Percentiles rank a stretch among this genome's conserved stretches.
Evolutionary conservation across 768 basidiomycete genomes (phyloP).

Genomic region (Zangia roseola): DNA sequence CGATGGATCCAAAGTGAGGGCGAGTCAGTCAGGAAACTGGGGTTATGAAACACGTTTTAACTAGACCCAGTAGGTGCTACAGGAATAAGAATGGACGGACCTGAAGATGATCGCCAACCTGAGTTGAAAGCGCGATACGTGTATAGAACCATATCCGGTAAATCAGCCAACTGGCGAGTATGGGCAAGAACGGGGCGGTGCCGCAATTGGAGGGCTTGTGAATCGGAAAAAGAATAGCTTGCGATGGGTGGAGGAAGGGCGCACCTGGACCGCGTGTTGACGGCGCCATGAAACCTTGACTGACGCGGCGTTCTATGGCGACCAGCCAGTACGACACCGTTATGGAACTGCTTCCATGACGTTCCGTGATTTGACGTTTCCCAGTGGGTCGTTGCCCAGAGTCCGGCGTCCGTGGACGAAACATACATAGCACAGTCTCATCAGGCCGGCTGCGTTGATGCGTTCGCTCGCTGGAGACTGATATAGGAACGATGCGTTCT

Average conservation of each 20-base stretch:
- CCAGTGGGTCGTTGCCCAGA: constrained; percentile 12
- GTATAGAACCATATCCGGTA: constrained; percentile 34
- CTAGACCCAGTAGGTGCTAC: constrained; percentile 15
- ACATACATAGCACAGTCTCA: constrained; percentile 2
- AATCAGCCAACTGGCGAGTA: constrained; percentile 25
- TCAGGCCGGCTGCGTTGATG: constrained; percentile 7
- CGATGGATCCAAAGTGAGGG: constrained; percentile 27
- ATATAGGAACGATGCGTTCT: constrained; percentile 15
- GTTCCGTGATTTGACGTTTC: constrained; percentile 26
- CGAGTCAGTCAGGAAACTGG: constrained; percentile 23
- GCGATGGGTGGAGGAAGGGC: constrained; percentile 24
- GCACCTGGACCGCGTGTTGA: constrained; percentile 34
- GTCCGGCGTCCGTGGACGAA: constrained; percentile 19
- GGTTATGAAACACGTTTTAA: constrained; percentile 34
- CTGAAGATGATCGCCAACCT: constrained; percentile 21
- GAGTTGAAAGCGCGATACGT: constrained; percentile 13
- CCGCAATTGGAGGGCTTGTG: constrained; percentile 20
- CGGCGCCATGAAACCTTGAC: constrained; percentile 35
- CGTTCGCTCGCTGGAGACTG: constrained; percentile 9
- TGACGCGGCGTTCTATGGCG: constrained; percentile 32
- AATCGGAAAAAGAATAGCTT: constrained; percentile 24
- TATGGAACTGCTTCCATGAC: constrained; percentile 31
- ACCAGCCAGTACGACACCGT: constrained; percentile 22
- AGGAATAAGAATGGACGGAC: constrained; percentile 26
- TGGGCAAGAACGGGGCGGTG: constrained; percentile 21